These are phyloP conservation scores for Cairneyella variabilis DNA, from an alignment of 495 filamentous ascomycete genomes.

Conservation along the genomic window DNA sequence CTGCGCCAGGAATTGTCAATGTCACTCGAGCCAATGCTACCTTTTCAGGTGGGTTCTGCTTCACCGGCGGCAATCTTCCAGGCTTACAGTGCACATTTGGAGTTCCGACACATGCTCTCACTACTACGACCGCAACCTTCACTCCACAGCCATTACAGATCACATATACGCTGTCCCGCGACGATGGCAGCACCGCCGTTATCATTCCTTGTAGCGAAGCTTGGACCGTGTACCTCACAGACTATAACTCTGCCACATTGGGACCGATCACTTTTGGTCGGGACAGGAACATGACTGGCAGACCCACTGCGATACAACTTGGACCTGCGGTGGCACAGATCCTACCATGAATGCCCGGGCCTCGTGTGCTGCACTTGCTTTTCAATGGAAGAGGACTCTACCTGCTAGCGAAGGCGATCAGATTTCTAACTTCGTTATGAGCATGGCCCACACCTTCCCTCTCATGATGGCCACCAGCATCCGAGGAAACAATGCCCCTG, in stretches of 20 bases:
- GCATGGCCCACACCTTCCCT: not conserved
- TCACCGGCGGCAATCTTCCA: too few relatives aligned
- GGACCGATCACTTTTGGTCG: not conserved
- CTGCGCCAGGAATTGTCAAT: not conserved
- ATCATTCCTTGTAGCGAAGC: not conserved
- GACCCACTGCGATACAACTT: not conserved
- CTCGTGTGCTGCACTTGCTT: not conserved
- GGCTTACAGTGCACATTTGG: too few relatives aligned
- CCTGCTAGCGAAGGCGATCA: not conserved
- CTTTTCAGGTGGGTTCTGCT: too few relatives aligned
- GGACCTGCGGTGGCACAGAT: not conserved
- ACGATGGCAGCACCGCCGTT: too few relatives aligned
- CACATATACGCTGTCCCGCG: not conserved
- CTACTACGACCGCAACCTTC: not conserved
- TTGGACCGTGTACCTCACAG: not conserved
- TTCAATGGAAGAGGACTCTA: not conserved
- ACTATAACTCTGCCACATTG: not conserved
- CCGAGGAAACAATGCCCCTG: not conserved
- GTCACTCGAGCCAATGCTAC: not conserved
- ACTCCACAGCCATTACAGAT: not conserved
- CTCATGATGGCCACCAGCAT: slow-evolving; percentile 1
- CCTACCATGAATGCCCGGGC: not conserved
- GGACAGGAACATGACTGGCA: not conserved
- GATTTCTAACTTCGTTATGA: not conserved
- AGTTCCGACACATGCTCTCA: not conserved